Evolutionary conservation across 202 grass and related monocot species (phyloP).

Genomic region (Setaria viridis): DNA sequence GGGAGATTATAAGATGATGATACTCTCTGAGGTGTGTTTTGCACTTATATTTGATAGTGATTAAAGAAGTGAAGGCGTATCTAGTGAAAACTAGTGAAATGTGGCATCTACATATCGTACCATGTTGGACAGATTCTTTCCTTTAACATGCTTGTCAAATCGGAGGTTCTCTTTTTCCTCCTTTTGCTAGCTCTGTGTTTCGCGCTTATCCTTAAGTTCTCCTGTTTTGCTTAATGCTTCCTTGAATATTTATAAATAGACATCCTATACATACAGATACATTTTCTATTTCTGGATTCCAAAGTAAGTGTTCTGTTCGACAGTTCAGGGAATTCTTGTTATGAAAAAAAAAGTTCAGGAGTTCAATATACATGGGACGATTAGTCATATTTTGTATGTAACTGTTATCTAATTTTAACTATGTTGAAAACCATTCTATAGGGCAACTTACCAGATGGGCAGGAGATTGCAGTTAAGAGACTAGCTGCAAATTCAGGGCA

Average conservation of each 20-base stretch:
- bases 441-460: slow-evolving; percentile 48
- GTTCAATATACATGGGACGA: background rate
- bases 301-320: background rate
- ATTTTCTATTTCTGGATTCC: background rate
- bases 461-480: slow-evolving; percentile 68
- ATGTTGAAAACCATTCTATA: slow-evolving; percentile 40
- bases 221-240: background rate
- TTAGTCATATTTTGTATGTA: background rate
- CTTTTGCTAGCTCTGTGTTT: background rate
- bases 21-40: background rate
- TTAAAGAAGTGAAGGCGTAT: background rate
- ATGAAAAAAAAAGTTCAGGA: background rate
- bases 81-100: background rate
- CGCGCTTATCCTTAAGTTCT: background rate
- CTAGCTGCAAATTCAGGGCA: slow-evolving; percentile 62
- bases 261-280: background rate
- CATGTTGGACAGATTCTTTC: background rate
- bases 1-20: background rate
- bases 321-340: background rate
- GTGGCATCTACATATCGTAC: background rate
- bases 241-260: slow-evolving; percentile 1
- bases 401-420: background rate
- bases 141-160: background rate
- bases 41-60: background rate
- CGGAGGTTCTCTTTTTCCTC: background rate